Evolutionary conservation across 2,329 filamentous ascomycete genomes (phyloP).

Genomic region (Apiospora pterosperma): DNA sequence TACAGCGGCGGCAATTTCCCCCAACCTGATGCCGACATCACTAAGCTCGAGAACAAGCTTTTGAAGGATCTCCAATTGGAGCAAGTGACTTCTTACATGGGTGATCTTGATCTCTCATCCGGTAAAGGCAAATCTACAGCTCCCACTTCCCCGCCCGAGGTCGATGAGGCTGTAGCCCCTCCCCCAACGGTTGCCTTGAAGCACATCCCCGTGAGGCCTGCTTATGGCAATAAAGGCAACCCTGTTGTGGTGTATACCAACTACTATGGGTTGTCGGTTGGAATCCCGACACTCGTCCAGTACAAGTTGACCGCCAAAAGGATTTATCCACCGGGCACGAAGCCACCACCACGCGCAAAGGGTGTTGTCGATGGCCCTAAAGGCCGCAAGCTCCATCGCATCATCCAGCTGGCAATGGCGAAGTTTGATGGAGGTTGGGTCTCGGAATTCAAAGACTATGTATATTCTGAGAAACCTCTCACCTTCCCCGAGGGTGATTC

Average conservation of each 20-base stretch:
- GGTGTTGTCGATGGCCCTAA: conserved; percentile 25
- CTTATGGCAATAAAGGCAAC: conserved; percentile 42
- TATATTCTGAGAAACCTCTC: conserved; percentile 38
- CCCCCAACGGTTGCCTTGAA: conserved; percentile 2
- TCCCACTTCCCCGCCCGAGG: not conserved
- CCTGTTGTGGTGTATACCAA: conserved; percentile 50
- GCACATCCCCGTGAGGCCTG: conserved; percentile 44
- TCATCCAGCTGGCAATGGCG: conserved; percentile 36
- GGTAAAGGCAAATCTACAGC: conserved; percentile 1
- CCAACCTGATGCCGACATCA: conserved; percentile 25
- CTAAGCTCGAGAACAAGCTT: conserved; percentile 39
- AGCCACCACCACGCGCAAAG: not conserved
- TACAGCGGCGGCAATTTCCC: conserved; percentile 12
- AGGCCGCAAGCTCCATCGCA: conserved; percentile 39
- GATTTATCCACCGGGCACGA: conserved; percentile 8
- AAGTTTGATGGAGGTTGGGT: conserved; percentile 35
- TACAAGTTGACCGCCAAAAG: conserved; percentile 40
- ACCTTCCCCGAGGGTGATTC: conserved; percentile 23
- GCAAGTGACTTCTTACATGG: conserved; percentile 33
- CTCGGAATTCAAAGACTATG: conserved; percentile 49
- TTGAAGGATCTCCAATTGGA: conserved; percentile 27
- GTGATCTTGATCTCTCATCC: conserved; percentile 27
- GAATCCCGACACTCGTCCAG: conserved; percentile 35
- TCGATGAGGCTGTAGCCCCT: not conserved
- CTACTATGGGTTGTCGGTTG: conserved; percentile 45